Conservation (phyloP, 176 grass and related monocot genomes). For the Raddia distichophylla region DNA sequence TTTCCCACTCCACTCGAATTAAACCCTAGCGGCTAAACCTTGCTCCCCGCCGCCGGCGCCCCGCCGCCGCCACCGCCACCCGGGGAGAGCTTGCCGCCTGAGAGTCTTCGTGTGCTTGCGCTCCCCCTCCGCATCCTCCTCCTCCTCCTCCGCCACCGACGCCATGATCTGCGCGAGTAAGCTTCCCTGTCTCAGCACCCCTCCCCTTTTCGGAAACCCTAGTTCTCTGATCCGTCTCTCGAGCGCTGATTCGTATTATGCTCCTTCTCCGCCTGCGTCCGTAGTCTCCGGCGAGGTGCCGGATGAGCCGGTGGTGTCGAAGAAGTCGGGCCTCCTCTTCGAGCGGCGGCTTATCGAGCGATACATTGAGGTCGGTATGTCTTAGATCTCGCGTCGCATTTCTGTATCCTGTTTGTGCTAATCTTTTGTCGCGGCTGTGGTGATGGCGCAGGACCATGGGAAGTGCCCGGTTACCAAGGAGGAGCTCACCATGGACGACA, state of each 20-base stretch:
- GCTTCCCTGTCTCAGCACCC: neutral
- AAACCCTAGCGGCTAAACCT: conserved; percentile 54
- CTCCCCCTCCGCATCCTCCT: neutral
- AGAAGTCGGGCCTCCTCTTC: conserved; percentile 92
- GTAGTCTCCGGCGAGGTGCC: conserved; percentile 96
- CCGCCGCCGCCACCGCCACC: conserved; percentile 22
- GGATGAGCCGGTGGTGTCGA: conserved; percentile 93
- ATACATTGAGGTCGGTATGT: conserved; percentile 64
- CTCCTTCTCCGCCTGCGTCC: conserved; percentile 4
- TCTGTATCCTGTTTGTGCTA: neutral
- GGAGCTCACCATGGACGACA: conserved; percentile 86
- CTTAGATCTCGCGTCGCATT: conserved; percentile 30
- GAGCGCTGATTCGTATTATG: conserved; percentile 28
- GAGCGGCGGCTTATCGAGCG: conserved; percentile 92
- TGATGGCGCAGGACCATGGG: conserved; percentile 70
- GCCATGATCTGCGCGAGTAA: conserved; percentile 96
- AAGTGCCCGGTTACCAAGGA: conserved; percentile 96
- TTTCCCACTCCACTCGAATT: conserved; percentile 54
- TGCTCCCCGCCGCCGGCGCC: conserved; percentile 26
- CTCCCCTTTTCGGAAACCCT: conserved; percentile 39
- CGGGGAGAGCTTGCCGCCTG: conserved; percentile 6
- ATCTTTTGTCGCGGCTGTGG: conserved; percentile 7
- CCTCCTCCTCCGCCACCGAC: neutral
- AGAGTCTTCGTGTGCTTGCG: neutral
- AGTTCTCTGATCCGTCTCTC: conserved; percentile 32